These are phyloP conservation scores for Candida arabinofermentans DNA, from an alignment of 805 yeast species.

Conservation along the genomic window DNA sequence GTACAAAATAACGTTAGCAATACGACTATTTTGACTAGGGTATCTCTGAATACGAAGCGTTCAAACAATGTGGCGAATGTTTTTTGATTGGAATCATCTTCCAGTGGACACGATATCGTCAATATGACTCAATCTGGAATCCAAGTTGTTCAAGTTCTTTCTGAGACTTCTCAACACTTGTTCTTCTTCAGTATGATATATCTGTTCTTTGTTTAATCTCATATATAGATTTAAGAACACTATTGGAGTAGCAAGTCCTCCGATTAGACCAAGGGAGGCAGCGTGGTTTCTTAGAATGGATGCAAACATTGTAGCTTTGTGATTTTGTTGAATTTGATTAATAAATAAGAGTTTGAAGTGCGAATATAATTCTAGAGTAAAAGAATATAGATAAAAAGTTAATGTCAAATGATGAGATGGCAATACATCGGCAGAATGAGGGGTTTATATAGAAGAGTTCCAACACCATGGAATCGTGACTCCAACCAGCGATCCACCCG, in stretches of 20 bases:
- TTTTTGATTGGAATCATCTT: not conserved
- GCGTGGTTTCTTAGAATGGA: conserved; percentile 1
- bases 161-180: conserved; percentile 9
- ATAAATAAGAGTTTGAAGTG: not conserved
- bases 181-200: conserved; percentile 18
- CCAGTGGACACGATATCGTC: conserved; percentile 6
- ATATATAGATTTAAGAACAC: conserved; percentile 7
- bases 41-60: too few species aligned
- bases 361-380: not conserved
- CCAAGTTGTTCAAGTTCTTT: conserved; percentile 10
- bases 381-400: not conserved
- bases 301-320: not conserved
- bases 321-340: not conserved
- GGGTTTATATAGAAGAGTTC: not conserved
- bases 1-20: too few species aligned
- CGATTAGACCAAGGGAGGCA: conserved; percentile 11
- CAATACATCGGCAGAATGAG: not conserved
- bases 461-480: not conserved
- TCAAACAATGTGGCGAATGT: too few species aligned
- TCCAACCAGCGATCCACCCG: not conserved
- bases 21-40: too few species aligned
- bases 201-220: conserved; percentile 3
- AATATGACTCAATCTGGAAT: conserved; percentile 10
- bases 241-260: conserved; percentile 19
- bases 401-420: not conserved